Evolutionary conservation across 345 rosid species (phyloP).

Genomic region (Populus simonii): DNA sequence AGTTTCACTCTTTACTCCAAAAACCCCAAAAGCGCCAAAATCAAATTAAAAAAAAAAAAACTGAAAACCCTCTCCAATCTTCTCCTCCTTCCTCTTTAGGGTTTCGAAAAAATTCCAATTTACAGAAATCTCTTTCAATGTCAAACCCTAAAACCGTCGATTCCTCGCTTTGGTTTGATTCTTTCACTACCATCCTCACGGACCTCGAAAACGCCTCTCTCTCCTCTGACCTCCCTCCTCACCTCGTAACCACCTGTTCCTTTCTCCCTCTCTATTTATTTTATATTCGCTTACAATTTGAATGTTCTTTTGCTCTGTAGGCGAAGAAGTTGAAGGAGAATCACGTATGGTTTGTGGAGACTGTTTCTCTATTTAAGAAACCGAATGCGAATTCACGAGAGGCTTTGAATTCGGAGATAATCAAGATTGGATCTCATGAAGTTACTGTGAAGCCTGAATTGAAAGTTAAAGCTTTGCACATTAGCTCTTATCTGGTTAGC

Average conservation of each 20-base stretch:
- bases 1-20: neutral
- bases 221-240: conserved; percentile 52
- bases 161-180: conserved; percentile 76
- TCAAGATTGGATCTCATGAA: conserved; percentile 59
- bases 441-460: conserved; percentile 54
- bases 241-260: conserved; percentile 34
- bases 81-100: neutral
- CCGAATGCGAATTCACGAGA: conserved; percentile 68
- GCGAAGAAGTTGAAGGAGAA: conserved; percentile 66
- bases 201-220: conserved; percentile 62
- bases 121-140: conserved; percentile 31
- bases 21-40: neutral
- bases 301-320: conserved; percentile 29
- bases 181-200: conserved; percentile 60
- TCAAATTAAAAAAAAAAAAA: neutral
- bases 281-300: neutral
- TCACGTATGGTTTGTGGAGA: conserved; percentile 65
- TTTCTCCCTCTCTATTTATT: neutral
- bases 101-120: neutral
- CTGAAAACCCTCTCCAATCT: neutral
- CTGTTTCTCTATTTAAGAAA: conserved; percentile 51
- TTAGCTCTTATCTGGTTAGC: conserved; percentile 68
- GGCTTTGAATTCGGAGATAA: conserved; percentile 55
- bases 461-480: conserved; percentile 60
- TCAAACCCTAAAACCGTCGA: conserved; percentile 54